Evolutionary conservation across 2,329 filamentous ascomycete species (phyloP).

Genomic region (Elsinoe fawcettii): DNA sequence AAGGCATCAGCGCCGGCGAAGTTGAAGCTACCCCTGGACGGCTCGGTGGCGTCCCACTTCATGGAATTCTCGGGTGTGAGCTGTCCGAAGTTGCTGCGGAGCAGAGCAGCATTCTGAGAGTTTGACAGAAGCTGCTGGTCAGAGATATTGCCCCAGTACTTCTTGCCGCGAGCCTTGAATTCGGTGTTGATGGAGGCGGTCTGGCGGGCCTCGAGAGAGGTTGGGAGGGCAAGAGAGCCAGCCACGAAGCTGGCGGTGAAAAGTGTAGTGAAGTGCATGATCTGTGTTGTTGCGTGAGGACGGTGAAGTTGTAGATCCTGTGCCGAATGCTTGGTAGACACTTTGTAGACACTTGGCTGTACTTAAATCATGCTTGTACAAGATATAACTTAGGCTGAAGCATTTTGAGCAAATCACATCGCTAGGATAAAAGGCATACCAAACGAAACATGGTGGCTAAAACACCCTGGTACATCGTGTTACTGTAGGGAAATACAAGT

Average conservation of each 20-base stretch:
- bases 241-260: background rate
- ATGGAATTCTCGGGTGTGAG: slow-evolving; percentile 34
- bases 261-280: background rate
- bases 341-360: background rate
- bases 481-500: background rate
- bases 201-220: slow-evolving; percentile 1
- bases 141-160: slow-evolving; percentile 50
- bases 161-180: slow-evolving; percentile 56
- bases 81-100: slow-evolving; percentile 38
- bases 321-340: background rate
- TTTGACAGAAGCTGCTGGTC: slow-evolving; percentile 21
- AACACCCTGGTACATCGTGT: background rate
- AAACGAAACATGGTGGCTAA: background rate
- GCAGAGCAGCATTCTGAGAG: slow-evolving; percentile 40
- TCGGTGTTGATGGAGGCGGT: background rate
- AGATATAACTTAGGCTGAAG: background rate
- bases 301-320: background rate
- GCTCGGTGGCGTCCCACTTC: slow-evolving; percentile 36
- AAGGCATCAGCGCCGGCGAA: slow-evolving; percentile 30
- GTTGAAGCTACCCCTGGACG: slow-evolving; percentile 29
- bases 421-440: background rate
- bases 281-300: no score
- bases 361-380: background rate
- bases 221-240: background rate
- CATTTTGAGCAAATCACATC: background rate